These are phyloP conservation scores for Candida ficus DNA, from an alignment of 805 yeast species.

Conservation along the genomic window DNA sequence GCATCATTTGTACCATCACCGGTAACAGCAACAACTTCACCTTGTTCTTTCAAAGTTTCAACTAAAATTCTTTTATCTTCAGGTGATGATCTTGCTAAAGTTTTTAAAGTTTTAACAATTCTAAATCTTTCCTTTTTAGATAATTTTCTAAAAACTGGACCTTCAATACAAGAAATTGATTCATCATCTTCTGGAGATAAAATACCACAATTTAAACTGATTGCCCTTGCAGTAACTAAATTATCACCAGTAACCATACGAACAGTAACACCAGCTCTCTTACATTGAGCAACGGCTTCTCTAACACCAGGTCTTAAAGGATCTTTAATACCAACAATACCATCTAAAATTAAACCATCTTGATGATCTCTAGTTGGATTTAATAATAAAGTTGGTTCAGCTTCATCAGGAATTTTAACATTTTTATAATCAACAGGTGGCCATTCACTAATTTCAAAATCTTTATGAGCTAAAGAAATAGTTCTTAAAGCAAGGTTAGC, in stretches of 20 bases:
- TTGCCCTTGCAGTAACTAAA: constrained; percentile 84
- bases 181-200: constrained; percentile 42
- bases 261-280: constrained; percentile 87
- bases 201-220: constrained; percentile 83
- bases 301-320: constrained; percentile 88
- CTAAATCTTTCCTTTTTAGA: constrained; percentile 47
- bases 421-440: constrained; percentile 52
- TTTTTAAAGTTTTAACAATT: constrained; percentile 71
- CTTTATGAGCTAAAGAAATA: constrained; percentile 79
- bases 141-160: constrained; percentile 79
- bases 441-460: constrained; percentile 53
- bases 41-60: constrained; percentile 66
- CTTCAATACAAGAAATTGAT: constrained; percentile 76
- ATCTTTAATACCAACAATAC: constrained; percentile 89
- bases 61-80: constrained; percentile 90
- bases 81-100: constrained; percentile 92
- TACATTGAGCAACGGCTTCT: constrained; percentile 84
- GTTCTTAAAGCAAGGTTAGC: constrained; percentile 85
- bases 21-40: constrained; percentile 97
- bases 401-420: constrained; percentile 31
- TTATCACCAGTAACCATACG: constrained; percentile 99
- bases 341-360: constrained; percentile 51
- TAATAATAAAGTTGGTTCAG: constrained; percentile 38
- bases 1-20: constrained; percentile 99
- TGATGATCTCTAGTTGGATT: constrained; percentile 28